Conservation (phyloP, 495 filamentous ascomycete genomes). For the Xylaria bambusicola region DNA sequence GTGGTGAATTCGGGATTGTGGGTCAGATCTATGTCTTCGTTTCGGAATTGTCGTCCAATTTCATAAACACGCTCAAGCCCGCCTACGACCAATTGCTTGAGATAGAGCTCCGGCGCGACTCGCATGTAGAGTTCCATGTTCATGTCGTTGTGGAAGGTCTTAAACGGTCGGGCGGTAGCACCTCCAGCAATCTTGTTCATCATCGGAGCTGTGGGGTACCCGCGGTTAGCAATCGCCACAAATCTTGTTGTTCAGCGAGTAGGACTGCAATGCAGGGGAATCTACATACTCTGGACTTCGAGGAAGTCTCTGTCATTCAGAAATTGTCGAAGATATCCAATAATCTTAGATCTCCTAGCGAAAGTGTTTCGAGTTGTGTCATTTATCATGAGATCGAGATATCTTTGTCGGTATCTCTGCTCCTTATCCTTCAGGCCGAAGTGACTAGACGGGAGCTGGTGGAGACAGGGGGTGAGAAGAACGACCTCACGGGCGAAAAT, state of each 20-base stretch:
- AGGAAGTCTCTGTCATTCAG: constrained; percentile 84
- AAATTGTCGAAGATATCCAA: constrained; percentile 80
- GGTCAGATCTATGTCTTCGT: constrained; percentile 93
- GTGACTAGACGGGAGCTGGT: constrained; percentile 88
- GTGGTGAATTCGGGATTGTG: constrained; percentile 99
- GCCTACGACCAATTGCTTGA: constrained; percentile 95
- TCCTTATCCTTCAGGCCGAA: constrained; percentile 95
- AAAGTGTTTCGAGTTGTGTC: constrained; percentile 78
- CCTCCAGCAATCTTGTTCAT: constrained; percentile 95
- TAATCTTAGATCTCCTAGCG: constrained; percentile 78
- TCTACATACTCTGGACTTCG: constrained; percentile 45
- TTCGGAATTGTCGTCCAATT: constrained; percentile 87
- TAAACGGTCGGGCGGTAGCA: constrained; percentile 93
- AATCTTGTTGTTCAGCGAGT: neutral
- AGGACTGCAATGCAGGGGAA: neutral
- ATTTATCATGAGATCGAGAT: constrained; percentile 97
- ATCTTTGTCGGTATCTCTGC: constrained; percentile 85
- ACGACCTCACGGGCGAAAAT: constrained; percentile 87
- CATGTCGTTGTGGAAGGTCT: constrained; percentile 91
- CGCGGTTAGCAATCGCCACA: neutral
- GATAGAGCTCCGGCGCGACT: constrained; percentile 90
- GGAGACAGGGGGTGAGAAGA: constrained; percentile 87
- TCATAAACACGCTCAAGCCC: constrained; percentile 93
- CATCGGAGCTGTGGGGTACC: constrained; percentile 68
- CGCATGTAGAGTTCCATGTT: constrained; percentile 92